These are phyloP conservation scores for Hypoxylon sp. DNA, from an alignment of 2,329 filamentous ascomycete species.

Conservation along the genomic window DNA sequence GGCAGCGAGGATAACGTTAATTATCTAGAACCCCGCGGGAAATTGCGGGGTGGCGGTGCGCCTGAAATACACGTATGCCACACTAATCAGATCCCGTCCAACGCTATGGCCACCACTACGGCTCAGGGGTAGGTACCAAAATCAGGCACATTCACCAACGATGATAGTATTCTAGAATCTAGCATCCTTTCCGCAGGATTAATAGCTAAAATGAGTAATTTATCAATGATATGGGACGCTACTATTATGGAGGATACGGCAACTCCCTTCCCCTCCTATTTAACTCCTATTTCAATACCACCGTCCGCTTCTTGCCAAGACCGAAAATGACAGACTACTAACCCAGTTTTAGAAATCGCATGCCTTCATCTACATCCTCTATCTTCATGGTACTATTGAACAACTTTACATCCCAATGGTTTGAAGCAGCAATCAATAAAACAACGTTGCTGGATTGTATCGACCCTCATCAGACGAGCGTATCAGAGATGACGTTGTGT, in stretches of 20 bases:
- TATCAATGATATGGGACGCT: slow-evolving; percentile 73
- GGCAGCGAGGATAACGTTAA: too few relatives aligned
- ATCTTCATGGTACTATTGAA: slow-evolving; percentile 79
- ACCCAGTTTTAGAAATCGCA: slow-evolving; percentile 63
- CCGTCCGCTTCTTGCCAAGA: slow-evolving; percentile 71
- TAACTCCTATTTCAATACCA: slow-evolving; percentile 76
- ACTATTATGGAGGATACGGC: slow-evolving; percentile 76
- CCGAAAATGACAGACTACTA: too few relatives aligned
- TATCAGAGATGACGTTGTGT: slow-evolving; percentile 74
- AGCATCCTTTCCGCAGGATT: slow-evolving; percentile 65
- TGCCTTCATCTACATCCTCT: slow-evolving; percentile 74
- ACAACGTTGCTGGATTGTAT: slow-evolving; percentile 74
- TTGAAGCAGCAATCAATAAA: slow-evolving; percentile 37
- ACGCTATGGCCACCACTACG: too few relatives aligned
- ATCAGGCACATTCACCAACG: not conserved
- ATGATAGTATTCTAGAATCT: not conserved
- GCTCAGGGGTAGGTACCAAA: slow-evolving; percentile 52
- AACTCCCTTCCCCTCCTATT: slow-evolving; percentile 68
- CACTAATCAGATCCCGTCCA: slow-evolving; percentile 57
- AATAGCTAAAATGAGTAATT: slow-evolving; percentile 76
- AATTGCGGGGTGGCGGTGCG: slow-evolving; percentile 66
- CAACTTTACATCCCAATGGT: slow-evolving; percentile 59
- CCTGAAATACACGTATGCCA: slow-evolving; percentile 65
- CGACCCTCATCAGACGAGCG: slow-evolving; percentile 73
- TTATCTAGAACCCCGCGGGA: slow-evolving; percentile 62